phyloP scores from a whole-genome alignment of 1,284 basidiomycete species.

The Irpex rosettiformis region DNA sequence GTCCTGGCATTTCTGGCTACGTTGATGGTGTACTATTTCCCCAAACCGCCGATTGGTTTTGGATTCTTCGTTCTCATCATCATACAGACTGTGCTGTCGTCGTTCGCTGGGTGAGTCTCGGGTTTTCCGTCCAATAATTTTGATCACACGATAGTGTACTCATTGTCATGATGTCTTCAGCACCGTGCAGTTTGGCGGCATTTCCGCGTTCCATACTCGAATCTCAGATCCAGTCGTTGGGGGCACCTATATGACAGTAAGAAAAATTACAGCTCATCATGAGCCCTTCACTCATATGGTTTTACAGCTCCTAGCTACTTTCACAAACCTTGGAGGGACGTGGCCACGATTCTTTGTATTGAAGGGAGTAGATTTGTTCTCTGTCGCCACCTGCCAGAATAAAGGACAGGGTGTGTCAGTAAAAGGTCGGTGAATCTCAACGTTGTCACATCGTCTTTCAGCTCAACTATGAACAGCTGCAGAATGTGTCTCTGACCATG shows the following conservation, averaged over 20 bases:
- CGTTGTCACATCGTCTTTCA: background rate
- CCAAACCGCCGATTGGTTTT: conserved; percentile 66
- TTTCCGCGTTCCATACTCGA: conserved; percentile 96
- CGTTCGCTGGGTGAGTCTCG: conserved; percentile 75
- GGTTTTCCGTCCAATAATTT: conserved; percentile 1
- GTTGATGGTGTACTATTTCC: conserved; percentile 84
- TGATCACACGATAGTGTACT: background rate
- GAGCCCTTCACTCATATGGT: conserved; percentile 11
- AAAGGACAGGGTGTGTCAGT: conserved; percentile 53
- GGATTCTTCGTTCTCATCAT: conserved; percentile 84
- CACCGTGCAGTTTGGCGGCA: conserved; percentile 97
- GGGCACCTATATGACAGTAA: conserved; percentile 96
- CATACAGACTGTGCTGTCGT: conserved; percentile 79
- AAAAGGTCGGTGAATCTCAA: conserved; percentile 44
- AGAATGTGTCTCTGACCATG: conserved; percentile 90
- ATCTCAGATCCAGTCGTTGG: conserved; percentile 97
- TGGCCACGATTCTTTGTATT: conserved; percentile 95
- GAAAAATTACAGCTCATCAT: conserved; percentile 21
- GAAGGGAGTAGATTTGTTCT: conserved; percentile 89
- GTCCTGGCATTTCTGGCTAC: conserved; percentile 74
- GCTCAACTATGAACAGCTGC: conserved; percentile 40
- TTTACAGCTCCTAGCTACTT: conserved; percentile 85
- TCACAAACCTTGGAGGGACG: conserved; percentile 96
- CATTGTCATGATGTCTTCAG: conserved; percentile 35
- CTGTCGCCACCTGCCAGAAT: conserved; percentile 77